These are phyloP conservation scores for Geoglossum cookeanum DNA, from an alignment of 2,329 filamentous ascomycete species.

Conservation along the genomic window DNA sequence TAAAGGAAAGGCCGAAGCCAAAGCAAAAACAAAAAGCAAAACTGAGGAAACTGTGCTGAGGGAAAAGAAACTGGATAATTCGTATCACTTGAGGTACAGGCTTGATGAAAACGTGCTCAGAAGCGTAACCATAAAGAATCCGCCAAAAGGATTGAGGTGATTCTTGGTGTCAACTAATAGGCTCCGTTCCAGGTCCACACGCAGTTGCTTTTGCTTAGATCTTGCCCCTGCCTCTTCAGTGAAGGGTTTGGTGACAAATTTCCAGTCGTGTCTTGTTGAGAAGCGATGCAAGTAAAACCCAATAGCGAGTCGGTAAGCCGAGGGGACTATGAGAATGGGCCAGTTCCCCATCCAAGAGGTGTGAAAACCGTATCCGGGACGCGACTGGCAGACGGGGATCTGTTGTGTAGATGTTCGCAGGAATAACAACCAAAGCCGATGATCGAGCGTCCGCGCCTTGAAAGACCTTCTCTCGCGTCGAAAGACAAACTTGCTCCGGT, in stretches of 20 bases:
- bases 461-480: background rate
- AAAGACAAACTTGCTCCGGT: background rate
- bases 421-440: background rate
- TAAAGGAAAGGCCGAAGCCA: background rate
- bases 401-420: background rate
- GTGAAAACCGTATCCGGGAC: background rate
- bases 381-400: background rate
- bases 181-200: background rate
- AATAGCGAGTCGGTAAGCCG: background rate
- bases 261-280: background rate
- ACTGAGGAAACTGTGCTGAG: background rate
- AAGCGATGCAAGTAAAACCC: background rate
- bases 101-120: background rate
- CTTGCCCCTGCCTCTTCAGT: background rate
- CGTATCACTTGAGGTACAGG: background rate
- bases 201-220: background rate
- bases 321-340: background rate
- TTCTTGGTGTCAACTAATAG: background rate
- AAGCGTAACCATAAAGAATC: background rate
- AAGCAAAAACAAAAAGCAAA: background rate
- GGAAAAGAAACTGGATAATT: background rate
- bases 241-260: background rate
- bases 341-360: background rate
- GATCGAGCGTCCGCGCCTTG: background rate
- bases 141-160: background rate